Evolutionary conservation across 257 asterid species (phyloP), one percentile per base, ranked within the genome.

Genomic region (Solanum peruvianum): DNA sequence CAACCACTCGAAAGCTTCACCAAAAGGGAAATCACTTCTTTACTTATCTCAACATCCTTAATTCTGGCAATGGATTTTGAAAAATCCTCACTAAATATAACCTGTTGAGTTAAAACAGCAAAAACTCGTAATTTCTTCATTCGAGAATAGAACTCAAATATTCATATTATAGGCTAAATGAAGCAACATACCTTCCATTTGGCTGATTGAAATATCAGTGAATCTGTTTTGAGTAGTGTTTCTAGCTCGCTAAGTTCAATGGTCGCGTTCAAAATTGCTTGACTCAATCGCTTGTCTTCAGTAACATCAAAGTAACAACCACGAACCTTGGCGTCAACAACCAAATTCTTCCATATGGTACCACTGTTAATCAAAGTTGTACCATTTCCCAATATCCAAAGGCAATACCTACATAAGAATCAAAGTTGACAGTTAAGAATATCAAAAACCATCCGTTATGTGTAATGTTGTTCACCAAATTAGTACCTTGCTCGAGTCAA

Each of bases 401-500:
- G 92, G 85, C 97, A 92, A 49, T 92, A 86, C 90, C 98, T 96
- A 69, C 33, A 85, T 2, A 85, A 41, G 35, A 1, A 29, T 14
- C 66, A 25, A 44, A 25, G 16, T 8, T 2, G 33, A 85, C 13
- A 29, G 20, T 83, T 10, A 10, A 6, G 49, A 16, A 58, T 12
- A 4, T 2, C 83, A 0, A 76, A 76, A 76, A 75, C 4, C 21
- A 41, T 37, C 6, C 20, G 9, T 39, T 39, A 39, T 6, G 9
- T 39, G 42, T 39, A 49, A 88, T 92, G 87, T 87, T 82, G 80
- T 88, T 20, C 89, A 92, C 69, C 81, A 45, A 80, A 45, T 86
- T 21, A 91, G 56, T 91, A 95, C 98, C 95, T 93, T 47, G 98
- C 98, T 47, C 98, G 92, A 49, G 98, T 96, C 25, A 94, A 87